phyloP scores from a whole-genome alignment of 108 stramenopile genomes.

The Nitzschia inconspicua region DNA sequence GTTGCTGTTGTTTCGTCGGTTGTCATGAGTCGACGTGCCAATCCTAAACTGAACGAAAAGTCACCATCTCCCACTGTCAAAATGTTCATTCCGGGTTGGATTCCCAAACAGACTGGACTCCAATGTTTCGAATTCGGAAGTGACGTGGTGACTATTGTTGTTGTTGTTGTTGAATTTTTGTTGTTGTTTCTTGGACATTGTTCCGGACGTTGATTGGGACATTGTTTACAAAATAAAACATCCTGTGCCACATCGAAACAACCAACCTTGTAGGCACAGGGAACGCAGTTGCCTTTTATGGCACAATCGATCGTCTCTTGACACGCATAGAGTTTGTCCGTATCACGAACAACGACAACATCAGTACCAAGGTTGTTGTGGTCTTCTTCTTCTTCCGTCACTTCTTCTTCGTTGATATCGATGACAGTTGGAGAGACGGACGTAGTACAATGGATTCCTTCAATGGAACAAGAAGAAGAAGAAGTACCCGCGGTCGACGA shows the following conservation, averaged over 20 bases:
- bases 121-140: not conserved
- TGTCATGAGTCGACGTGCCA: conserved; percentile 51
- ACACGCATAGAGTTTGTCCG: conserved; percentile 9
- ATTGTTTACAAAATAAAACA: conserved; percentile 41
- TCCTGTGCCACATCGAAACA: conserved; percentile 79
- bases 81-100: conserved; percentile 57
- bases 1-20: not conserved
- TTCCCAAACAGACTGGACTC: conserved; percentile 30
- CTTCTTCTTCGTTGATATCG: too few relatives aligned
- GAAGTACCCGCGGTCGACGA: too few relatives aligned
- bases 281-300: conserved; percentile 42
- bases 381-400: too few relatives aligned
- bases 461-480: too few relatives aligned
- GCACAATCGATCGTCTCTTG: conserved; percentile 34
- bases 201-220: conserved; percentile 81
- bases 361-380: too few relatives aligned
- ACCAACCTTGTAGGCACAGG: conserved; percentile 86
- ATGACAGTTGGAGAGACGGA: too few relatives aligned
- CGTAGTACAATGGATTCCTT: too few relatives aligned
- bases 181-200: conserved; percentile 45
- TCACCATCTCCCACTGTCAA: conserved; percentile 93
- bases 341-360: too few relatives aligned
- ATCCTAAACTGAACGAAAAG: conserved; percentile 79
- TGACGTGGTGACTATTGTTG: not conserved
- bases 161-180: not conserved